A percentile compares a stretch with the other conserved stretches of the same genome.
Evolutionary conservation across 2,329 filamentous ascomycete genomes (phyloP).

Genomic region (Fusarium odoratissimum): DNA sequence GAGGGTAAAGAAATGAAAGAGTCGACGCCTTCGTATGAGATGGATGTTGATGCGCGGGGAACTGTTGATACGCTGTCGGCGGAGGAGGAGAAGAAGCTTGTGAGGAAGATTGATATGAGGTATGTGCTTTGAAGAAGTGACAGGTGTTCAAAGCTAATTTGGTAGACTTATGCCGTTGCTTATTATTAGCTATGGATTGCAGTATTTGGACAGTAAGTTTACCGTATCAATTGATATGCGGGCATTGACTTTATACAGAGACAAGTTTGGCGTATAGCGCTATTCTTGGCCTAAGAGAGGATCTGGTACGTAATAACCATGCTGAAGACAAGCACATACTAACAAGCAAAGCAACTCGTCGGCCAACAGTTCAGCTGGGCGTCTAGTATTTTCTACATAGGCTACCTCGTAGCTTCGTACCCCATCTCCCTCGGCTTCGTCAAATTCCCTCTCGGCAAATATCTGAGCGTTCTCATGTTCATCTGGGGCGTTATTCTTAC

Average conservation of each 20-base stretch:
- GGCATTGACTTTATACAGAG: not conserved
- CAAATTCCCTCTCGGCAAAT: constrained; percentile 17
- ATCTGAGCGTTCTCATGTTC: constrained; percentile 17
- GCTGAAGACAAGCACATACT: rapidly evolving
- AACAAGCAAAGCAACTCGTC: not conserved
- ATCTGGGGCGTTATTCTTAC: constrained; percentile 9
- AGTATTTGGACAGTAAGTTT: constrained; percentile 12
- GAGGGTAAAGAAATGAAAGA: not conserved
- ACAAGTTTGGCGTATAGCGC: constrained; percentile 19
- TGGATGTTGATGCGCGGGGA: not conserved
- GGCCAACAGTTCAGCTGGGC: constrained; percentile 21
- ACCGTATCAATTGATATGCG: rapidly evolving
- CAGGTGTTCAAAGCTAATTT: not conserved
- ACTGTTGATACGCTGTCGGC: constrained; percentile 3
- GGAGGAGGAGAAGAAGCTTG: constrained; percentile 12
- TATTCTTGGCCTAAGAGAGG: constrained; percentile 6
- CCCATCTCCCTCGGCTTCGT: constrained; percentile 19
- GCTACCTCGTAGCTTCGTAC: constrained; percentile 17
- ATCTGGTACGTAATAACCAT: not conserved
- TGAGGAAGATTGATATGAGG: constrained; percentile 18
- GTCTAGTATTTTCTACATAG: constrained; percentile 16
- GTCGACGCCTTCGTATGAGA: not conserved
- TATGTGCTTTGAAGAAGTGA: not conserved
- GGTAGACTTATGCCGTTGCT: constrained; percentile 12
- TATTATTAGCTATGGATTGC: constrained; percentile 11